Evolutionary conservation across 31 red algal genomes (phyloP), one percentile per base, ranked within the genome.

Genomic region (Asparagopsis taxiformis): DNA sequence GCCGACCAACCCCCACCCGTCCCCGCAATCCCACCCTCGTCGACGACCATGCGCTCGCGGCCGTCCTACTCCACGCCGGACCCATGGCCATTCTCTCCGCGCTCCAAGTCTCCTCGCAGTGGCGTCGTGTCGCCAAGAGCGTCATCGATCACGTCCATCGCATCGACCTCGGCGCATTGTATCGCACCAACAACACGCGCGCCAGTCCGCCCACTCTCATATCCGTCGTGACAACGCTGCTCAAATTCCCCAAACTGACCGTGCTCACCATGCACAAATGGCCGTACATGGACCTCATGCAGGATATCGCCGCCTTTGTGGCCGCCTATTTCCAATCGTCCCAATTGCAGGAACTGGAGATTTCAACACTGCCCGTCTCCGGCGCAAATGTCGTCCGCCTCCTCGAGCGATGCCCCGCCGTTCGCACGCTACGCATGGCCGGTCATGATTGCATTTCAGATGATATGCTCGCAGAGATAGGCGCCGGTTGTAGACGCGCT

Each of bases 231-330:
- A 31, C 30, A 16, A 72, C 33, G 28, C 22, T 72, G 5, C 26
- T 10, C 3, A 31, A 72, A 54, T 72, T 72, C 34, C 68, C 68
- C 7, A 31, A 35, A 35, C 68, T 72, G 21, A 31, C n/a, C 46
- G 24, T 31, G 21, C 25, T 72, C 8, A 24, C 35, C 41, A 13
- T 72, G 17, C 68, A 55, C 21, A 23, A 32, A 25, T 72, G 68
- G 68, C 50, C 22, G 11, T 72, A 54, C 35, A 35, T 29, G 5
- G 68, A 72, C 33, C 46, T 72, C n/a, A 72, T 72, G 68, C 23
- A 52, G 3, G 68, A 72, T 55, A 30, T 72, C 17, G 68, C 68
- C 16, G 22, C 19, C 25, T 20, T 39, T n/a, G 68, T 72, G 15
- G 5, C 30, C 16, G 16, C 68, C 41, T 31, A 72, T 19, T 72